phyloP scores from a whole-genome alignment of 352 stramenopile species.

The Pythium utonaiense region DNA sequence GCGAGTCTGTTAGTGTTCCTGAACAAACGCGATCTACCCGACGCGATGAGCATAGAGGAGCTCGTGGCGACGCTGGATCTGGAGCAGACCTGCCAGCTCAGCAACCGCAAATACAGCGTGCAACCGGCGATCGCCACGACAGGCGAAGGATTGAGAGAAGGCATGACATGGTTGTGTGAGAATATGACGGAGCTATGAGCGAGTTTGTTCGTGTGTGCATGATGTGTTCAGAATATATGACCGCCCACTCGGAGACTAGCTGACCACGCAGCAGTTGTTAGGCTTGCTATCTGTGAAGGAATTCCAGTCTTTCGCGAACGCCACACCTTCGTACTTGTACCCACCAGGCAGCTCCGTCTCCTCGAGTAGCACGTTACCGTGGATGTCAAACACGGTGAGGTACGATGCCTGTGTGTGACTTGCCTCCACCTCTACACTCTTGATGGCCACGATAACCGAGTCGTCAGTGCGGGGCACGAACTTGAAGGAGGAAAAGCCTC shows the following conservation, averaged over 20 bases:
- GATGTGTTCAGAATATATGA: too few species aligned
- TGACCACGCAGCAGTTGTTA: not conserved
- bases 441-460: conserved; percentile 90
- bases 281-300: not conserved
- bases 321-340: conserved; percentile 93
- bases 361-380: conserved; percentile 86
- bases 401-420: conserved; percentile 90
- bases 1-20: conserved; percentile 65
- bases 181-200: conserved; percentile 67
- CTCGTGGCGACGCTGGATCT: conserved; percentile 49
- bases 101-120: conserved; percentile 49
- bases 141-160: conserved; percentile 65
- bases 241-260: not conserved
- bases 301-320: conserved; percentile 85
- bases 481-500: conserved; percentile 94
- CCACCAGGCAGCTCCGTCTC: conserved; percentile 89
- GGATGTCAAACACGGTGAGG: conserved; percentile 92
- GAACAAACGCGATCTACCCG: conserved; percentile 75
- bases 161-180: conserved; percentile 74
- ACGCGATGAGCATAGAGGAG: conserved; percentile 44
- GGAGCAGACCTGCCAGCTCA: conserved; percentile 42
- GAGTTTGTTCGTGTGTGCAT: not conserved
- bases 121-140: conserved; percentile 77
- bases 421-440: conserved; percentile 91
- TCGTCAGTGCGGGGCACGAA: conserved; percentile 90